phyloP scores from a whole-genome alignment of 176 grass and related monocot genomes.

The Raddia distichophylla region DNA sequence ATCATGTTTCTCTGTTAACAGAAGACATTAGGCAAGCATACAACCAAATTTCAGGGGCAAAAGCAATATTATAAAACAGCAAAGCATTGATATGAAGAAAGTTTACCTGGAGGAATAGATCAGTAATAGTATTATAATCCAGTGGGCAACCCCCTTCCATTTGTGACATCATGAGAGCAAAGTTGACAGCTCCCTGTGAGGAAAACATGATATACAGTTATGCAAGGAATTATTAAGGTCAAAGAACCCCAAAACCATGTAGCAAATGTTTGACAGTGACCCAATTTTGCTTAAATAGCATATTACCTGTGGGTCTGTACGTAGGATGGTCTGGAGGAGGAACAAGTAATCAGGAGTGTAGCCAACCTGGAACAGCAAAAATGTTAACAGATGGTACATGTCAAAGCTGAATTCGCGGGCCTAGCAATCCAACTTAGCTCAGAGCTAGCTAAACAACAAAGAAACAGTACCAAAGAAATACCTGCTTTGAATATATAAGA shows the following conservation, averaged over 20 bases:
- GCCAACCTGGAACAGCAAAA: conserved; percentile 73
- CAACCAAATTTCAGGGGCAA: not conserved
- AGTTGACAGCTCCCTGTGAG: conserved; percentile 82
- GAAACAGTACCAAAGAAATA: conserved; percentile 26
- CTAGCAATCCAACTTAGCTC: not conserved
- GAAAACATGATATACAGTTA: not conserved
- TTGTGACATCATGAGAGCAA: conserved; percentile 99
- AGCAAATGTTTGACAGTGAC: not conserved
- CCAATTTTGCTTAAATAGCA: conserved; percentile 3
- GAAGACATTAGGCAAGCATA: conserved; percentile 16
- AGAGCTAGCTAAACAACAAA: not conserved
- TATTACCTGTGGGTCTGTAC: conserved; percentile 93
- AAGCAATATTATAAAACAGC: conserved; percentile 34
- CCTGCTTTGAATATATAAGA: conserved; percentile 97
- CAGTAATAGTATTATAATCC: conserved; percentile 94
- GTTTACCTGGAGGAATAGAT: conserved; percentile 93
- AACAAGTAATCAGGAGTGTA: conserved; percentile 99
- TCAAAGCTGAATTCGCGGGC: conserved; percentile 36
- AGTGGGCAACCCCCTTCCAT: conserved; percentile 95
- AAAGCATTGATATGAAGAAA: conserved; percentile 32
- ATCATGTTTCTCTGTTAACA: conserved; percentile 81
- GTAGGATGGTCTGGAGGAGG: conserved; percentile 91
- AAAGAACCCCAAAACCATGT: conserved; percentile 20
- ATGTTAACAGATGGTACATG: conserved; percentile 24
- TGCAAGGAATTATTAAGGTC: conserved; percentile 28